Conservation (phyloP, 129 eudicot species). For the Artemisia annua region DNA sequence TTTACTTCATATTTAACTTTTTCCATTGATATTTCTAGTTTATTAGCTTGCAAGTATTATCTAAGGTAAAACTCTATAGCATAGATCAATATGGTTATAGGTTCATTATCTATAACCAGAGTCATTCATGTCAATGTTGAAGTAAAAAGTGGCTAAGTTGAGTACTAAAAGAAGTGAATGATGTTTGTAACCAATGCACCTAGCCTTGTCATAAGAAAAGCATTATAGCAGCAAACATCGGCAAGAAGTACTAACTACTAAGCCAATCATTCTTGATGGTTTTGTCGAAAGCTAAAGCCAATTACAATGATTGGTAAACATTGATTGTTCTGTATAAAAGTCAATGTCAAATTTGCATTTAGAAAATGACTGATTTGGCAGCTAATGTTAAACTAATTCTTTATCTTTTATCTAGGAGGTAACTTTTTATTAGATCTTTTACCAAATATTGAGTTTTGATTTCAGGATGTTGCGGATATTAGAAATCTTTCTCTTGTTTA, state of each 20-base stretch:
- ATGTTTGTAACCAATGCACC: not conserved
- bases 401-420: not conserved
- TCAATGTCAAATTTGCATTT: not conserved
- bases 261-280: not conserved
- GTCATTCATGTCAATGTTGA: not conserved
- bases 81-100: not conserved
- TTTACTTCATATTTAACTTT: not conserved
- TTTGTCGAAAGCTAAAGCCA: not conserved
- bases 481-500: constrained; percentile 90
- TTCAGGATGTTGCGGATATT: constrained; percentile 77
- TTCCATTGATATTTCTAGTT: not conserved
- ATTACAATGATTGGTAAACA: constrained; percentile 5
- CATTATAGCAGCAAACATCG: not conserved
- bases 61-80: not conserved
- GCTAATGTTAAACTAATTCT: not conserved
- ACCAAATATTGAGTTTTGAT: not conserved
- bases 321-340: not conserved
- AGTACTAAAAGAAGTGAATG: not conserved
- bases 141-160: not conserved
- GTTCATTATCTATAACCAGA: not conserved
- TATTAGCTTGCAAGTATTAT: not conserved
- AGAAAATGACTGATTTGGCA: no score
- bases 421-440: not conserved
- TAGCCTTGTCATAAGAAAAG: not conserved
- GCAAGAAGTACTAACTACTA: not conserved